These are phyloP conservation scores for Sanguinoderma infundibulare DNA, from an alignment of 1,284 basidiomycete genomes.

Conservation along the genomic window DNA sequence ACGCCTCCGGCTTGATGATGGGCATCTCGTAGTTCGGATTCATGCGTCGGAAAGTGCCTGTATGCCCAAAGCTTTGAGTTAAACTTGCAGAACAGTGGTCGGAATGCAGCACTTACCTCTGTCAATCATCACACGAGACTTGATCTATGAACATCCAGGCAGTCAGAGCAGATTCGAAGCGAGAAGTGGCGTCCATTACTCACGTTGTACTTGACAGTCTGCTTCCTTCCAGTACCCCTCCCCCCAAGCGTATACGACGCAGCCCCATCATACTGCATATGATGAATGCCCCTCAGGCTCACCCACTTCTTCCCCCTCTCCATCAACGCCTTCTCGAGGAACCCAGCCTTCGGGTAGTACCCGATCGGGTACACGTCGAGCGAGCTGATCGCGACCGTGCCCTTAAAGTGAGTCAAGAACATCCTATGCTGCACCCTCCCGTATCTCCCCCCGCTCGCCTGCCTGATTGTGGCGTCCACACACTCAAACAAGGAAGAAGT, in stretches of 20 bases:
- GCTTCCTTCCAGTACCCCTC: constrained; percentile 26
- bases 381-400: constrained; percentile 50
- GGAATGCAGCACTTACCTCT: constrained; percentile 38
- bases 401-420: constrained; percentile 46
- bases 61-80: not conserved
- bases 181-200: constrained; percentile 11
- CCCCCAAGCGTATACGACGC: constrained; percentile 35
- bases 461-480: constrained; percentile 13
- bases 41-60: constrained; percentile 47
- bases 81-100: not conserved
- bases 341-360: constrained; percentile 47
- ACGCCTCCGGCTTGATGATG: constrained; percentile 14
- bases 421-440: constrained; percentile 47
- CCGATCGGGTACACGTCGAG: constrained; percentile 56
- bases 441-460: constrained; percentile 25
- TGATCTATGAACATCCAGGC: constrained; percentile 25
- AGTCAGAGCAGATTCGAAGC: not conserved
- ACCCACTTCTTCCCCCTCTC: constrained; percentile 58
- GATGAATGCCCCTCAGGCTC: constrained; percentile 52
- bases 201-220: constrained; percentile 50
- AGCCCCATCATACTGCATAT: constrained; percentile 57
- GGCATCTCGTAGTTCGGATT: constrained; percentile 54
- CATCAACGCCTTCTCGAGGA: constrained; percentile 42
- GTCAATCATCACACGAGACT: constrained; percentile 58
- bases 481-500: too few species aligned